Base-by-base conservation (phyloP, 306 rosid species). In the Citrullus amarus region DNA sequence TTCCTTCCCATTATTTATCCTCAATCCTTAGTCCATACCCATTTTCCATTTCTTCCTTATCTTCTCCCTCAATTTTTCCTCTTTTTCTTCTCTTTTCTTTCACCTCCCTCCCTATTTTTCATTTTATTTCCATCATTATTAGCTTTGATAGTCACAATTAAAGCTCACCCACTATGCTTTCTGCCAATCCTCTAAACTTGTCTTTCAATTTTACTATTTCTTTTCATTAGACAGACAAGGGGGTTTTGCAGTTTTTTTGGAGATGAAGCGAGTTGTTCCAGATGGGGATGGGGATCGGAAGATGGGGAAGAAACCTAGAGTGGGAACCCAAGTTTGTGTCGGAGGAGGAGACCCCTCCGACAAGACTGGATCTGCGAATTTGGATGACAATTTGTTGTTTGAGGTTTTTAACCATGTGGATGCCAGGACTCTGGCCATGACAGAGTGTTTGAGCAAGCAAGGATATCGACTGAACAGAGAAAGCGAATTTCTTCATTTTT, bases 381-480 rank as follows among this genome's bases (percentile, higher is more conserved):
- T 95, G 82, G 97, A 95, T 48, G 97, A 91, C 34, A 91, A 92
- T 61, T 77, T 95, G 67, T 74, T 95, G 63, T 95, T 91, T 73
- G 98, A 95, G 90, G 97, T 92, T 84, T 55, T 95, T n/a, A 95
- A 92, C 79, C 97, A 91, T 82, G 97, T 88, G 71, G 97, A 95
- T 22, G 97, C 90, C 4, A 82, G 78, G 84, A 79, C 97, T 4
- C 83, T 95, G 41, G 99, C 89, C 0, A 79, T 83, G 90, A 89
- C 97, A 18, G 88, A 82, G 8, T 91, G 97, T 36, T 97, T 95
- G 65, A 92, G 83, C 92, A 89, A 90, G 76, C 97, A 91, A 85
- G 39, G 2, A 36, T 36, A 5, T 4, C 0, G 4, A 36, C 6
- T 25, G 28, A 25, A 25, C 28, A 25, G 28, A 25, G 28, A 25